phyloP scores from a whole-genome alignment of 495 filamentous ascomycete species.

The Daldinia concentrica region DNA sequence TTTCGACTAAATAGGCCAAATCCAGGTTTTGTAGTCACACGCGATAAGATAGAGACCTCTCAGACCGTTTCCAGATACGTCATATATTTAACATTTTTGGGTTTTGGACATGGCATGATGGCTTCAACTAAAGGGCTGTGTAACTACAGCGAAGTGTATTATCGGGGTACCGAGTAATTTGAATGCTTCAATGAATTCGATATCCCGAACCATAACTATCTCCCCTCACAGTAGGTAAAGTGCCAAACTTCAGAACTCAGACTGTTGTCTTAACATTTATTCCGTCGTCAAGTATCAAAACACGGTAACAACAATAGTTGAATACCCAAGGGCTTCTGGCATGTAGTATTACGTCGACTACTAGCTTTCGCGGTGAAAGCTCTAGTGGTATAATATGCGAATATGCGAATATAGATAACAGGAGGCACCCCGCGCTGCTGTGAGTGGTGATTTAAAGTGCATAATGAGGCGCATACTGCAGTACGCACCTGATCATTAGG shows the following conservation, averaged over 20 bases:
- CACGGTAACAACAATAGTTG: not conserved
- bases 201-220: not conserved
- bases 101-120: not conserved
- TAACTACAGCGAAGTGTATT: not conserved
- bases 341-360: not conserved
- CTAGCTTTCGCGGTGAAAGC: not conserved
- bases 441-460: not conserved
- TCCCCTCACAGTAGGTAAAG: too few species aligned
- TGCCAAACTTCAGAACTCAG: not conserved
- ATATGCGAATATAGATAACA: not conserved
- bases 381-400: not conserved
- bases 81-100: not conserved
- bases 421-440: not conserved
- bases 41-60: not conserved
- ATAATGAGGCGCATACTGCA: not conserved
- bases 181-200: not conserved
- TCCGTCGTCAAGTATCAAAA: not conserved
- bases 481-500: not conserved
- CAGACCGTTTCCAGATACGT: not conserved
- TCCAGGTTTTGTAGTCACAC: not conserved
- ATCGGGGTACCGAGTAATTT: not conserved
- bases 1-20: constrained; percentile 5
- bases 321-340: not conserved
- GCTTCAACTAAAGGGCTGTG: not conserved
- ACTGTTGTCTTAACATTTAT: not conserved